Evolutionary conservation across 1,284 basidiomycete species (phyloP).

Genomic region (Papiliotrema flavescens): DNA sequence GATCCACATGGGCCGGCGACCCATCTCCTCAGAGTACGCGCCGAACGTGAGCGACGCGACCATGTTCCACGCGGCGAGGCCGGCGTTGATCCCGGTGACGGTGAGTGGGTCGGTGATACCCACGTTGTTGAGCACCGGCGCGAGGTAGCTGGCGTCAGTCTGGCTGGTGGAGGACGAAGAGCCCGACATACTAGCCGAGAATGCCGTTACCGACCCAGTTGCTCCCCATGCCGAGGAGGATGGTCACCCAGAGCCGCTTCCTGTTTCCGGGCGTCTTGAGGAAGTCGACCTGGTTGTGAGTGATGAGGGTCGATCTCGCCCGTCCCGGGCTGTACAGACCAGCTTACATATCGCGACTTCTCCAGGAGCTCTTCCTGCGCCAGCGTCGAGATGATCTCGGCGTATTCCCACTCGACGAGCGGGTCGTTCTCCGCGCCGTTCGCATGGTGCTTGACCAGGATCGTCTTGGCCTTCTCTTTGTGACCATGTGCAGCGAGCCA

Average conservation of each 20-base stretch:
- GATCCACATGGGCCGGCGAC: slow-evolving; percentile 29
- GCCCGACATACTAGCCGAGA: slow-evolving; percentile 23
- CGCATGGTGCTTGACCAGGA: slow-evolving; percentile 61
- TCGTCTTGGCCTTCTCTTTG: slow-evolving; percentile 13
- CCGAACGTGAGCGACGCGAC: slow-evolving; percentile 15
- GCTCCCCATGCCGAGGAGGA: slow-evolving; percentile 9
- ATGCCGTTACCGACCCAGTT: slow-evolving; percentile 33
- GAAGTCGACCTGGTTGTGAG: slow-evolving; percentile 19
- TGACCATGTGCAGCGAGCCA: slow-evolving; percentile 53
- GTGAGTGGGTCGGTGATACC: slow-evolving; percentile 27
- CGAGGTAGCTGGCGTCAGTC: slow-evolving; percentile 28
- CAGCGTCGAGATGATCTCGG: slow-evolving; percentile 28
- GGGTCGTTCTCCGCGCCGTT: slow-evolving; percentile 38
- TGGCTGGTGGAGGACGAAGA: too few relatives aligned
- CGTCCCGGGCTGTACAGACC: not conserved
- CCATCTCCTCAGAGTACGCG: slow-evolving; percentile 18
- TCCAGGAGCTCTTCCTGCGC: slow-evolving; percentile 15
- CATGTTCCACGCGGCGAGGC: slow-evolving; percentile 3
- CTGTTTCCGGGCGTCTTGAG: slow-evolving; percentile 35
- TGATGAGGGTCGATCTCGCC: too few relatives aligned
- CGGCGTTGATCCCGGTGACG: slow-evolving; percentile 13
- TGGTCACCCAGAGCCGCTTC: slow-evolving; percentile 28
- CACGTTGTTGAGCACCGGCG: slow-evolving; percentile 32
- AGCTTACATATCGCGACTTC: slow-evolving; percentile 29
- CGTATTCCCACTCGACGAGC: slow-evolving; percentile 38